Conservation (phyloP, 805 yeast genomes). For the Scheffersomyces coipomensis region DNA sequence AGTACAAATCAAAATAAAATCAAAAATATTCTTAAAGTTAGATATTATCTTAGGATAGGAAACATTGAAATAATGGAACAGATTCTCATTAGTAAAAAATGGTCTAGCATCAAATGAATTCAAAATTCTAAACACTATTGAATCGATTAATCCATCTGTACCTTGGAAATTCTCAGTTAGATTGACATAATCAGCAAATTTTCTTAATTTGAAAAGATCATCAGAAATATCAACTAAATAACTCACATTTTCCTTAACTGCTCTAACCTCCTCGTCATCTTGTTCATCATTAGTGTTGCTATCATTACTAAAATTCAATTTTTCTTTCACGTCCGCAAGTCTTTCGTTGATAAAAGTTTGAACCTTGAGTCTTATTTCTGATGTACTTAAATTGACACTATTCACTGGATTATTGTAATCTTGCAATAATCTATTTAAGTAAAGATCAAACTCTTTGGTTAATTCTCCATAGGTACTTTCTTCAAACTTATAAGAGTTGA, state of each 20-base stretch:
- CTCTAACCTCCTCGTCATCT: not conserved
- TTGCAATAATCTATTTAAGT: slow-evolving; percentile 1
- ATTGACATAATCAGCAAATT: slow-evolving; percentile 19
- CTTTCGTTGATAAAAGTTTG: slow-evolving; percentile 1
- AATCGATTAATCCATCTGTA: slow-evolving; percentile 10
- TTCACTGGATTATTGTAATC: not conserved
- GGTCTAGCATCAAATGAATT: slow-evolving; percentile 16
- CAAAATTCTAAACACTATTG: slow-evolving; percentile 15
- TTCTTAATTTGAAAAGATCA: slow-evolving; percentile 21
- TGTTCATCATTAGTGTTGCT: not conserved
- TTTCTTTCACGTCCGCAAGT: not conserved
- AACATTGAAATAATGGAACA: not conserved
- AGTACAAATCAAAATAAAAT: slow-evolving; percentile 21
- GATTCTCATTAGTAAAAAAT: not conserved
- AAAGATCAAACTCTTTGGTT: slow-evolving; percentile 3
- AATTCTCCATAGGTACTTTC: slow-evolving; percentile 9
- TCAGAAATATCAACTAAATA: slow-evolving; percentile 11
- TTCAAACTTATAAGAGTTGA: slow-evolving; percentile 11
- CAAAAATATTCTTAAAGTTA: slow-evolving; percentile 16
- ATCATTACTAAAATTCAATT: not conserved
- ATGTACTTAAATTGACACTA: slow-evolving; percentile 1
- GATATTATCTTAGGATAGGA: not conserved
- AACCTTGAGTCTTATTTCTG: slow-evolving; percentile 3
- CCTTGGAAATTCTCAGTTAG: slow-evolving; percentile 10
- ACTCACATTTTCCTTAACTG: not conserved